A percentile compares a stretch with the other conserved stretches of the same genome.
Evolutionary conservation across 257 asterid genomes (phyloP).

Genomic region (Solanum verrucosum): DNA sequence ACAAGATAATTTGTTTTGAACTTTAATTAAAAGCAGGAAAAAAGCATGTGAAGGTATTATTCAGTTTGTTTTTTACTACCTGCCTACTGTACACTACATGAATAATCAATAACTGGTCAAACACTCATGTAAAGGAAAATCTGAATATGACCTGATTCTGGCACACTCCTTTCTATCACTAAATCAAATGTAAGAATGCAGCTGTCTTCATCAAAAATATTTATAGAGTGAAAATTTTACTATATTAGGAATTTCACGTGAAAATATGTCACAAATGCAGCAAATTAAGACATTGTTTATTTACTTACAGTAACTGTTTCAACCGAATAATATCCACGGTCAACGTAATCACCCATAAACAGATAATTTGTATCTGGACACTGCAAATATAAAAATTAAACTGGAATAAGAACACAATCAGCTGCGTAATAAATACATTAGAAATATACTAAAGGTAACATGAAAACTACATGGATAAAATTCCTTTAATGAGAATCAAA

Average conservation of each 20-base stretch:
- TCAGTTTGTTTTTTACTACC: background rate
- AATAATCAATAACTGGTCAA: background rate
- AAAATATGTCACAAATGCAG: background rate
- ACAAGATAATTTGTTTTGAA: background rate
- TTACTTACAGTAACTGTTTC: slow-evolving; percentile 91
- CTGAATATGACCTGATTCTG: background rate
- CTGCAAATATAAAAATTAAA: slow-evolving; percentile 37
- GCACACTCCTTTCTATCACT: background rate
- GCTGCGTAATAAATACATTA: background rate
- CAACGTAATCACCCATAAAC: slow-evolving; percentile 93
- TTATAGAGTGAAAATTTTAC: background rate
- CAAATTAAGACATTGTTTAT: background rate
- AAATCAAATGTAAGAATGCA: background rate
- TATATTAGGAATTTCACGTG: background rate
- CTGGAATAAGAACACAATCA: slow-evolving; percentile 3
- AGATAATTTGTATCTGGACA: slow-evolving; percentile 96
- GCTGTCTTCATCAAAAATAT: background rate
- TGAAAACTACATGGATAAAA: background rate
- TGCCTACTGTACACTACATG: background rate
- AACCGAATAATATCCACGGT: slow-evolving; percentile 91
- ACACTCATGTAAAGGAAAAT: background rate
- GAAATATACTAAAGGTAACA: background rate
- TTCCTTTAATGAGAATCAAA: background rate
- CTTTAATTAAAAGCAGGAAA: background rate
- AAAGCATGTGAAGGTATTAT: background rate